Base-by-base conservation (phyloP, 1,139 yeast genomes). In the Hansenula lynferdii region DNA sequence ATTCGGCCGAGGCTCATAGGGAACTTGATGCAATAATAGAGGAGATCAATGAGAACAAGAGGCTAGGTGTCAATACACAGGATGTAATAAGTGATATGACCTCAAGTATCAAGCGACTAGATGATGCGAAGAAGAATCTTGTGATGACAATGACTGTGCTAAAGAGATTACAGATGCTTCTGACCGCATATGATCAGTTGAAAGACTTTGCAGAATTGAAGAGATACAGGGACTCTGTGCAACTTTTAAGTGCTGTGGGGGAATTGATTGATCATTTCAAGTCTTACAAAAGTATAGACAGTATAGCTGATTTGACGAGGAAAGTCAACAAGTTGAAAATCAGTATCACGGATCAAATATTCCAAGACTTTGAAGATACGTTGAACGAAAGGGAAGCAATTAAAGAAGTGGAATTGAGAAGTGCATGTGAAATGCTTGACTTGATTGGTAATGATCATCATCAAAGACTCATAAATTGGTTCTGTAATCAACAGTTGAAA, bases 71-170 rank as follows among this genome's bases (percentile, higher is more conserved):
- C 2, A 56, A 66, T 8, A 83, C 95, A 0, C 90, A 85, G 43
- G 51, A 61, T 7, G 72, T 80, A 4, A 87, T 90, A 39, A 68
- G 80, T 9, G 61, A 60, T 11, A 83, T 87, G 75, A 90, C 97
- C 0, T 68, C 76, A 6, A 84, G 82, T 35, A 89, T 94, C 42
- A 85, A 86, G 50, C 67, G 72, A 27, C 68, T 92, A 42, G 98
- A 92, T 59, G 76, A 75, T 38, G 80, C 89, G 33, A 94, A 92
- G 64, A 77, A 77, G 56, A 92, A 92, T 57, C 65, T 92, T 38
- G 90, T 87, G 3, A 69, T 77, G 26, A 78, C 94, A 12, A 85
- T 92, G 85, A 87, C 95, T 1, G 78, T 90, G 26, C 70, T 92
- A 45, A 85, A 92, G 53, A 72, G 96, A 44, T 69, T 94, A 27